Evolutionary conservation across 2,329 filamentous ascomycete genomes (phyloP).

Genomic region (Aspergillus uvarum): DNA sequence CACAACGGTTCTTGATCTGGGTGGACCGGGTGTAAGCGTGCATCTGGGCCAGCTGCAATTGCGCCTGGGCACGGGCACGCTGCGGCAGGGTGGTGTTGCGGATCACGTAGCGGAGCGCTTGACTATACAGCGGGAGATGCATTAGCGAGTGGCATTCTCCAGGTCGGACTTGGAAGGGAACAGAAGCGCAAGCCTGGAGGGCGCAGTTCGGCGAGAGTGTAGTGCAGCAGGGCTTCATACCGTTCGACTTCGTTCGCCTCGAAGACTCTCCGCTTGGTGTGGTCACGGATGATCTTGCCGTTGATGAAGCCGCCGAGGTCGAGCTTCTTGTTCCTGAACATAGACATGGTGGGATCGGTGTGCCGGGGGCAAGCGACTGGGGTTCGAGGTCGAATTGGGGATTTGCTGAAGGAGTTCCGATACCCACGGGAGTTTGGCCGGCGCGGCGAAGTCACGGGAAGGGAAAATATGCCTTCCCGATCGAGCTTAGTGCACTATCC

Average conservation of each 20-base stretch:
- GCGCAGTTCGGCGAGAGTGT: neutral
- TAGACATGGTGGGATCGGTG: conserved; percentile 61
- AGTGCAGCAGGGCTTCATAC: conserved; percentile 48
- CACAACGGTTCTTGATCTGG: conserved; percentile 91
- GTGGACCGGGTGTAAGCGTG: conserved; percentile 91
- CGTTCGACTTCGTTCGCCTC: conserved; percentile 83
- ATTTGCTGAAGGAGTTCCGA: neutral
- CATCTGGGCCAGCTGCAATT: conserved; percentile 92
- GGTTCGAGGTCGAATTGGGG: neutral
- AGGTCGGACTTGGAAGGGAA: neutral
- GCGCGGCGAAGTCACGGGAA: conserved; percentile 22
- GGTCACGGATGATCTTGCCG: conserved; percentile 82
- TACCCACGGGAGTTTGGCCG: conserved; percentile 9
- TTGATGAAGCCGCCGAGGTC: conserved; percentile 88
- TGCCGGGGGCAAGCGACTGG: neutral
- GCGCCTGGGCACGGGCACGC: conserved; percentile 82
- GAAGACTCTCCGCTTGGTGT: conserved; percentile 94
- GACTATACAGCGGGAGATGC: conserved; percentile 53
- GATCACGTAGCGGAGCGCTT: conserved; percentile 90
- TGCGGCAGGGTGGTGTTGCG: conserved; percentile 84
- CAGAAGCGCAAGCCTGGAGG: neutral
- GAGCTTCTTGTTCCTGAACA: conserved; percentile 87
- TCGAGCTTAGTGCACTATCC: conserved; percentile 1
- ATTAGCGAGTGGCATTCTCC: neutral
- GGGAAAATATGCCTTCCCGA: neutral